Conservation (phyloP, 1,284 basidiomycete species). For the Cryptococcus neoformans region DNA sequence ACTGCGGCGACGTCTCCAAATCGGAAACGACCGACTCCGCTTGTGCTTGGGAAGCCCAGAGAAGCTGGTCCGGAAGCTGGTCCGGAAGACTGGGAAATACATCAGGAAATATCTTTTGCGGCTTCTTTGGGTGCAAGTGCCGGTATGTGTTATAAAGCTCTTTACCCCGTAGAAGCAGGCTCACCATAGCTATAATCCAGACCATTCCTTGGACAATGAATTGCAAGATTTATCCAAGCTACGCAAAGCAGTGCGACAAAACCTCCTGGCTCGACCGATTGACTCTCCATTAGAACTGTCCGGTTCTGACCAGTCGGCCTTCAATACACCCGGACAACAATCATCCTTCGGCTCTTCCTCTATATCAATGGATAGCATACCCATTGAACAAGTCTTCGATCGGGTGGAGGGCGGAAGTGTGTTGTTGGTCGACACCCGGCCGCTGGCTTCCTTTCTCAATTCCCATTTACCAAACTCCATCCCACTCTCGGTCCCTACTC, state of each 20-base stretch:
- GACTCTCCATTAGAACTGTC: constrained; percentile 21
- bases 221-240: constrained; percentile 33
- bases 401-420: constrained; percentile 9
- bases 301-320: constrained; percentile 6
- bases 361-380: constrained; percentile 11
- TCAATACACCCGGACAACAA: too few relatives aligned
- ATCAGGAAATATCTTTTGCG: constrained; percentile 8
- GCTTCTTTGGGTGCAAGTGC: too few relatives aligned
- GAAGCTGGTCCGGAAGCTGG: constrained; percentile 11
- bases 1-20: constrained; percentile 1
- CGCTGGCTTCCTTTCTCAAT: constrained; percentile 61
- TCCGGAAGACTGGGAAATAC: constrained; percentile 14
- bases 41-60: constrained; percentile 14
- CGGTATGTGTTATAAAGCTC: too few relatives aligned
- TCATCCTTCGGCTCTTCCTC: too few relatives aligned
- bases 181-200: constrained; percentile 3
- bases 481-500: constrained; percentile 76
- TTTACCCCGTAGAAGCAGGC: background rate
- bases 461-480: constrained; percentile 65
- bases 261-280: constrained; percentile 34
- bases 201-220: constrained; percentile 25
- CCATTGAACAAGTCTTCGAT: constrained; percentile 4
- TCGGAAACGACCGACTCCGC: constrained; percentile 17
- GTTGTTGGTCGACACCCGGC: constrained; percentile 74
- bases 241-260: constrained; percentile 30